phyloP scores from a whole-genome alignment of 257 asterid genomes.

The Solanum ahanhuiri region DNA sequence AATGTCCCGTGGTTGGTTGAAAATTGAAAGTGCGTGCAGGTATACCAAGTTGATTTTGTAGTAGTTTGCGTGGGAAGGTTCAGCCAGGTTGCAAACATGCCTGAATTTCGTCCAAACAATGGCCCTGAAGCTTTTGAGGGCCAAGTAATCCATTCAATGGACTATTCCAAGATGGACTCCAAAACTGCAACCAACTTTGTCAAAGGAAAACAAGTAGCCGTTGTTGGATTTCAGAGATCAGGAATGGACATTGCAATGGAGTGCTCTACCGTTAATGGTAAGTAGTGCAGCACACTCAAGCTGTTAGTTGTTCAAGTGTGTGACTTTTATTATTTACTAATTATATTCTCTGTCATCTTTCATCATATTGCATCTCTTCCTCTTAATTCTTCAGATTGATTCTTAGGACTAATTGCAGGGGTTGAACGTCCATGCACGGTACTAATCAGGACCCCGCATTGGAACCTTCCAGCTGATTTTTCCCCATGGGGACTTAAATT shows the following conservation, averaged over 20 bases:
- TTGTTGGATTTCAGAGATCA: slow-evolving; percentile 42
- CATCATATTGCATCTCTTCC: too few relatives aligned
- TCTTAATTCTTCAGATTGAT: too few relatives aligned
- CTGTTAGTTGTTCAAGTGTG: too few relatives aligned
- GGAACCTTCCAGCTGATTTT: slow-evolving; percentile 31
- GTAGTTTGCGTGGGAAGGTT: slow-evolving; percentile 35
- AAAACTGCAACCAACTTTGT: slow-evolving; percentile 15
- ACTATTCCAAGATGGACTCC: slow-evolving; percentile 26
- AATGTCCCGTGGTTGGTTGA: too few relatives aligned
- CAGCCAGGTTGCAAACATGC: slow-evolving; percentile 27
- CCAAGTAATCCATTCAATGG: slow-evolving; percentile 34
- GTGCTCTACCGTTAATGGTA: slow-evolving; percentile 25
- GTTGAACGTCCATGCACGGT: slow-evolving; percentile 29
- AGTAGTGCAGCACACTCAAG: background rate
- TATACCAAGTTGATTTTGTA: slow-evolving; percentile 24
- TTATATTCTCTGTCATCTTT: too few relatives aligned
- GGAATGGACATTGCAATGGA: slow-evolving; percentile 40
- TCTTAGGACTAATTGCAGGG: slow-evolving; percentile 11
- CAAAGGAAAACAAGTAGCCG: slow-evolving; percentile 23
- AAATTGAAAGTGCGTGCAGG: slow-evolving; percentile 9
- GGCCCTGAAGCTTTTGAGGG: slow-evolving; percentile 34
- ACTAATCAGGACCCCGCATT: slow-evolving; percentile 31
- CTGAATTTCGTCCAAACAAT: slow-evolving; percentile 23
- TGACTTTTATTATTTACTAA: too few relatives aligned
- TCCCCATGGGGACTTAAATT: slow-evolving; percentile 36